Evolutionary conservation across 805 yeast species (phyloP), one percentile per base, ranked within the genome.

Genomic region (Lipomyces yamanashiensis): DNA sequence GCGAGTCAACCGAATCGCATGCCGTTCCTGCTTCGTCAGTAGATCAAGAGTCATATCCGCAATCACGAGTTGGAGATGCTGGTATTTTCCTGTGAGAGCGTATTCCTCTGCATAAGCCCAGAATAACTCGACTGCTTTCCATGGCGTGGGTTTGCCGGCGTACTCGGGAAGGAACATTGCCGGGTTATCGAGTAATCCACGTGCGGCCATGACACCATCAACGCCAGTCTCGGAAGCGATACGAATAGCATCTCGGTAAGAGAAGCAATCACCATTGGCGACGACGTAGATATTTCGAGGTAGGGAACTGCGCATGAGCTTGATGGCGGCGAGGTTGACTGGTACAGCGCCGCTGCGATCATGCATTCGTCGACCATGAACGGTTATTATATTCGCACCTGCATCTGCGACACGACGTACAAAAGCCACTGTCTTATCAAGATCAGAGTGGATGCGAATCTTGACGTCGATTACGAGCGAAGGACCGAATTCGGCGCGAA

Each of bases 181-280:
- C 0, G 99, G 99, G 74, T 95, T 95, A 36, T 84, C 79, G 56
- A 95, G 77, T 2, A 90, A 79, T 0, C 99, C 99, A 66, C 99
- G 79, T 1, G 90, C 99, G 1, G 98, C 88, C 99, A 95, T 95
- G 7, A 95, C 89, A 7, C 98, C 99, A 73, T 90, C 95, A 47
- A 85, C 91, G 0, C 88, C 88, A 0, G 98, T 92, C 57, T 74
- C 74, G 12, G 82, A 77, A 0, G 85, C 84, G 34, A 93, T 92
- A 19, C 74, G 72, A 49, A 78, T 71, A n/a, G 89, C 87, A 73
- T 91, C 97, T 17, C 80, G 77, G 28, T 85, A 76, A 0, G 82
- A 73, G 71, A 88, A 88, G 72, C 96, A 92, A 75, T 95, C 98
- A n/a, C 99, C 99, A 72, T 95, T 95, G 1, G 98, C 97, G n/a